These are phyloP conservation scores for Trebouxia gelatinosa DNA, from an alignment of 163 green algal genomes.

Conservation along the genomic window DNA sequence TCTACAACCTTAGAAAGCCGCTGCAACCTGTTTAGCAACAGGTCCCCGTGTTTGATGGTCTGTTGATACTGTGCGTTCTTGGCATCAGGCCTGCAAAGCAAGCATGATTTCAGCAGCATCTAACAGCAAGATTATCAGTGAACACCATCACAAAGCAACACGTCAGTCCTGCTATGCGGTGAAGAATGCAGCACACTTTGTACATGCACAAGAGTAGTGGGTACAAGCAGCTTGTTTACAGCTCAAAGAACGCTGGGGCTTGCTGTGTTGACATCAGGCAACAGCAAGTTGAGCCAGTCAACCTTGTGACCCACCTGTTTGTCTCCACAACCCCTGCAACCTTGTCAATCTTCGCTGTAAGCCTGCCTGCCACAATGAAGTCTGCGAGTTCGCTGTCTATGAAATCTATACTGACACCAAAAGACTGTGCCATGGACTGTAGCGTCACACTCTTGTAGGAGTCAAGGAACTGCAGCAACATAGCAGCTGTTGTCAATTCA, in stretches of 20 bases:
- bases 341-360: constrained; percentile 97
- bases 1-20: constrained; percentile 93
- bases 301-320: constrained; percentile 68
- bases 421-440: constrained; percentile 85
- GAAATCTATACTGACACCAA: constrained; percentile 82
- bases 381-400: constrained; percentile 87
- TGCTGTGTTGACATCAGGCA: too few species aligned
- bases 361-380: constrained; percentile 90
- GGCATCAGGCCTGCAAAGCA: constrained; percentile 72
- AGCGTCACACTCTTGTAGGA: constrained; percentile 97
- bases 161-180: neutral
- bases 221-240: neutral
- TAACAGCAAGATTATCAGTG: neutral
- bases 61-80: constrained; percentile 95
- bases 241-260: neutral
- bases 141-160: neutral
- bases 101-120: neutral
- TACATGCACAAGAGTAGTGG: too few species aligned
- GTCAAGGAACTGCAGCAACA: constrained; percentile 95
- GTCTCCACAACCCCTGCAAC: constrained; percentile 94
- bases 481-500: too few species aligned
- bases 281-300: too few species aligned
- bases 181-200: too few species aligned
- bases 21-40: constrained; percentile 94
- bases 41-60: constrained; percentile 92